phyloP scores from a whole-genome alignment of 164 flowering plant genomes.

The Malania oleifera region DNA sequence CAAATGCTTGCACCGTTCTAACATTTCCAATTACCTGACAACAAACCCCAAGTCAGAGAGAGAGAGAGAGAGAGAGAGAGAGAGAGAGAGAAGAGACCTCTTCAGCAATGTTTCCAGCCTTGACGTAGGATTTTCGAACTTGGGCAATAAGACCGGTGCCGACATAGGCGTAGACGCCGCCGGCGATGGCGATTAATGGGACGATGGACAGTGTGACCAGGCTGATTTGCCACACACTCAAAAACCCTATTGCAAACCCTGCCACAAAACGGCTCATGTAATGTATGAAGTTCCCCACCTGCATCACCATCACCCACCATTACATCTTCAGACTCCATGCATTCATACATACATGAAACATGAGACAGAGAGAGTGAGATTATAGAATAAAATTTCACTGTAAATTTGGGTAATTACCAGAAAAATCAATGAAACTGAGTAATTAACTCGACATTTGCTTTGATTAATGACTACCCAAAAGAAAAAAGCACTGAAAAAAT shows the following conservation, averaged over 20 bases:
- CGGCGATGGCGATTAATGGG: slow-evolving; percentile 88
- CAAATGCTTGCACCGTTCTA: slow-evolving; percentile 95
- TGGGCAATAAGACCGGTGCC: slow-evolving; percentile 81
- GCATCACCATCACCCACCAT: slow-evolving; percentile 17
- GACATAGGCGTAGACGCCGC: slow-evolving; percentile 81
- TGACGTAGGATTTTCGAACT: slow-evolving; percentile 77
- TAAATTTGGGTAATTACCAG: too few relatives aligned
- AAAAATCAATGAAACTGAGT: too few relatives aligned
- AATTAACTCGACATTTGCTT: too few relatives aligned
- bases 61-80: background rate
- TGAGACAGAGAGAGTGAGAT: too few relatives aligned
- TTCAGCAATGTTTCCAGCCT: slow-evolving; percentile 94
- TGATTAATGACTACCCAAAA: too few relatives aligned
- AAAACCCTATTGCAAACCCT: slow-evolving; percentile 81
- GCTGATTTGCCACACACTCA: slow-evolving; percentile 90
- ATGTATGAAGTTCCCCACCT: slow-evolving; percentile 94
- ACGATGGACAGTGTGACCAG: slow-evolving; percentile 90
- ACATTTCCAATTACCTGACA: slow-evolving; percentile 84
- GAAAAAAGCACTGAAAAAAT: too few relatives aligned
- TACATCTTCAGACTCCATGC: background rate
- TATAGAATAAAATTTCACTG: too few relatives aligned
- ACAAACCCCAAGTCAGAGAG: background rate
- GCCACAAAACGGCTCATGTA: slow-evolving; percentile 80
- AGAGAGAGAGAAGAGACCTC: slow-evolving; percentile 46
- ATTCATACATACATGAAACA: too few relatives aligned